Base-by-base conservation (phyloP, 495 filamentous ascomycete genomes). In the Emericellopsis terricola region DNA sequence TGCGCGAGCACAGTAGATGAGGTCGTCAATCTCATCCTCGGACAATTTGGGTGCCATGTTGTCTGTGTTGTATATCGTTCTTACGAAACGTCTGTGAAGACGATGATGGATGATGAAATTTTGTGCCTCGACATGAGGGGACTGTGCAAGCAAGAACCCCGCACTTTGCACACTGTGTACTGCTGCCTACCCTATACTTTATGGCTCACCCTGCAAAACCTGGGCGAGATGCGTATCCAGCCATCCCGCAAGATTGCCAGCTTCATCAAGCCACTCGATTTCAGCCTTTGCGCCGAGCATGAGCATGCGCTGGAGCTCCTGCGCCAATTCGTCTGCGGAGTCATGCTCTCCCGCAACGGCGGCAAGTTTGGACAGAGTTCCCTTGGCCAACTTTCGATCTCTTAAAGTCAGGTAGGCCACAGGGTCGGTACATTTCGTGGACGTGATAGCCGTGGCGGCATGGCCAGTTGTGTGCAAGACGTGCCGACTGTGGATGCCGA, bases 231-330 rank as follows among this genome's bases (percentile, higher is more conserved):
- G 55, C 24, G 45, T 41, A 38, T 81, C 65, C 34, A 89, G 56
- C 81, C 82, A 86, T 1, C 46, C 36, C 11, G 69, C 66, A 23
- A 89, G 48, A 10, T 73, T 66, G 0, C 64, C 63, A 17, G 54
- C 49, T 14, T 69, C 59, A 38, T 82, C 81, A 34, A 94, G 57
- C 7, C 79, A 62, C 56, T 97, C 81, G 39, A 89, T 87, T 55
- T 97, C 89, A 2, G 77, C 81, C 49, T 97, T 97, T 33, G 82
- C 39, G 43, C 81, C 79, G 33, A 92, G 47, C 59, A 92, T 70
- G 30, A 96, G 50, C 85, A 96, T 94, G 3, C 65, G 52, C 55
- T 92, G 87, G 41, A 96, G 46, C 45, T 89, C 81, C 8, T 49
- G 45, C 29, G 68, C 62, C 57, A 73, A 74, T 19, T 68, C 63